Evolutionary conservation across 768 basidiomycete species (phyloP), one percentile per base, ranked within the genome.

Genomic region (Leccinum variicolor): DNA sequence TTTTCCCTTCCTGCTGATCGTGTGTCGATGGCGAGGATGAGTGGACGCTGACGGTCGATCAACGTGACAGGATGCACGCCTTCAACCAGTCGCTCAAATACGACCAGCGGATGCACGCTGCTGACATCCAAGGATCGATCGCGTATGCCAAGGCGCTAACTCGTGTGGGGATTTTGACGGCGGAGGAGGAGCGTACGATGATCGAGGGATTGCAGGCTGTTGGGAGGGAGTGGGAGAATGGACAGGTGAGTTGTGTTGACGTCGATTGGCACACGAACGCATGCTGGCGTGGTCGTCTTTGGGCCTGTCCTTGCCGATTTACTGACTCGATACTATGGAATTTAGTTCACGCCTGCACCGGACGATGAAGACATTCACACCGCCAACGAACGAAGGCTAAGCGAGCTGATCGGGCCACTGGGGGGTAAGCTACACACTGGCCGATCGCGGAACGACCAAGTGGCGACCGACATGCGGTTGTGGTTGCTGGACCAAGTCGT

Each of bases 321-420:
- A 4, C 36, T 39, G 36, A 39, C 17, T 39, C 36, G 6, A n/a
- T 39, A 8, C 17, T n/a, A n/a, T 13, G 23, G 26, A 26, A 11
- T 46, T 28, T 65, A 95, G 90, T 99, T 99, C 69, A 69, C 76
- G 55, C 74, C 85, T 29, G 78, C 87, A 59, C 77, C 84, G n/a
- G 94, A 96, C 64, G 97, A 99, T 66, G 97, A 99, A 68, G 97
- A 99, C 68, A 98, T 99, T 58, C 96, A 98, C 72, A 99, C 97
- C 13, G 97, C 97, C 54, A 99, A 98, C 67, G 97, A 99, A 71
- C 86, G 97, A 49, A 84, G 97, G 43, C 74, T 99, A 63, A 91
- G 87, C 61, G 96, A 99, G 75, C 75, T 99, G 53, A 92, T 98
- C 54, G 97, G 97, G 0, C 79, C 90, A 14, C 83, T 93, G 15